Base-by-base conservation (phyloP, 2,329 filamentous ascomycete species). In the Nakataea oryzae region DNA sequence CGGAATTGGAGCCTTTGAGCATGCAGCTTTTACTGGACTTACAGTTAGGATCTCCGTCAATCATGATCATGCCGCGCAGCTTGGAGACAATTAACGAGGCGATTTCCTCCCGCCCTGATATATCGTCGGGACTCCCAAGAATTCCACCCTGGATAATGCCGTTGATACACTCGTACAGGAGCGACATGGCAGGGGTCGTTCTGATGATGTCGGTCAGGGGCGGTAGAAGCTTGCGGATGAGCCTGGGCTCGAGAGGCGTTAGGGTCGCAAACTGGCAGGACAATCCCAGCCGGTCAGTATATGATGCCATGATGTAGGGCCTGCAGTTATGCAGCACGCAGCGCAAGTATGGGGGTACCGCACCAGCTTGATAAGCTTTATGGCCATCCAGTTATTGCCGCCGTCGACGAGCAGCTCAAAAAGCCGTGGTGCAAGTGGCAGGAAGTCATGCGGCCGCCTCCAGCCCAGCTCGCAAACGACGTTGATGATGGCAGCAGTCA, bases 341-440 rank as follows among this genome's bases (percentile, higher is more conserved):
- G 9, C 17, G 54, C 26, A 29, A 24, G 54, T 28, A 17, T 27
- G 54, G 12, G 17, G 54, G n/a, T n/a, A 13, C 12, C n/a, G 67
- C 74, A 93, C 91, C 65, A 99, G 82, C 76, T 99, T 99, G 73
- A 99, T 97, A 65, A 99, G 85, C 74, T 99, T 99, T 72, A 99
- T 99, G 63, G 93, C 93, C 93, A 99, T 97, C 95, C 95, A 99
- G 74, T 99, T 99, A 75, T 99, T 97, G 50, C 89, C 89, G 62
- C 92, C 88, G 64, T 96, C 89, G 14, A 97, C 93, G 29, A 99
- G 79, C 24, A 99, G 81, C 71, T 97, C 93, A 69, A 97, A 99
- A 29, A 99, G 76, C 63, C 95, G 83, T 11, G 95, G 95, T 0
- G 95, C 95, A 32, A 99, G 80, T 17, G 95, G 91, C 32, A 99